phyloP scores from a whole-genome alignment of 805 yeast genomes.

The Yamadazyma scolyti region DNA sequence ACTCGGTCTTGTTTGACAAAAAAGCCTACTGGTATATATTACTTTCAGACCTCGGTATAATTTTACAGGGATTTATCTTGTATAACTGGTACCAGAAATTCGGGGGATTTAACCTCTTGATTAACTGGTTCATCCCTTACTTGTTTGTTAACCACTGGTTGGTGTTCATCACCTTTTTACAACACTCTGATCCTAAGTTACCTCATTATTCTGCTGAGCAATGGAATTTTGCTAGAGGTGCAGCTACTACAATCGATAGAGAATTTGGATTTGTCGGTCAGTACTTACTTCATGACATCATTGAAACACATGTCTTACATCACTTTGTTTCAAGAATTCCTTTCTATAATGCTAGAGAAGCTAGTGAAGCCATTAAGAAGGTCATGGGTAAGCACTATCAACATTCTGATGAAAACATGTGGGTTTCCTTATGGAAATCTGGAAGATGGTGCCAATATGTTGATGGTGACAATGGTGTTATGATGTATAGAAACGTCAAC shows the following conservation, averaged over 20 bases:
- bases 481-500: conserved; percentile 74
- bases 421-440: conserved; percentile 59
- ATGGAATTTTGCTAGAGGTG: conserved; percentile 89
- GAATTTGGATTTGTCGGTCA: conserved; percentile 78
- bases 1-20: conserved; percentile 69
- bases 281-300: conserved; percentile 80
- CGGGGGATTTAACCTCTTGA: conserved; percentile 59
- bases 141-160: conserved; percentile 86
- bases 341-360: conserved; percentile 81
- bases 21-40: conserved; percentile 70
- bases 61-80: conserved; percentile 47
- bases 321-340: conserved; percentile 84
- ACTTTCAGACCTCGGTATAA: conserved; percentile 69
- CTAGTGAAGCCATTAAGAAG: conserved; percentile 71
- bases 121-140: conserved; percentile 76
- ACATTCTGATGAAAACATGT: conserved; percentile 67
- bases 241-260: conserved; percentile 85
- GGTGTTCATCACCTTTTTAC: conserved; percentile 80
- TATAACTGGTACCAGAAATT: conserved; percentile 58
- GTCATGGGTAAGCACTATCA: conserved; percentile 84
- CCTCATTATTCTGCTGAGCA: conserved; percentile 74
- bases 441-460: conserved; percentile 69
- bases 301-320: conserved; percentile 87
- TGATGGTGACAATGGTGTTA: conserved; percentile 66
- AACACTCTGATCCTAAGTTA: conserved; percentile 75